Conservation (phyloP, 805 yeast species). For the Torulaspora quercuum region DNA sequence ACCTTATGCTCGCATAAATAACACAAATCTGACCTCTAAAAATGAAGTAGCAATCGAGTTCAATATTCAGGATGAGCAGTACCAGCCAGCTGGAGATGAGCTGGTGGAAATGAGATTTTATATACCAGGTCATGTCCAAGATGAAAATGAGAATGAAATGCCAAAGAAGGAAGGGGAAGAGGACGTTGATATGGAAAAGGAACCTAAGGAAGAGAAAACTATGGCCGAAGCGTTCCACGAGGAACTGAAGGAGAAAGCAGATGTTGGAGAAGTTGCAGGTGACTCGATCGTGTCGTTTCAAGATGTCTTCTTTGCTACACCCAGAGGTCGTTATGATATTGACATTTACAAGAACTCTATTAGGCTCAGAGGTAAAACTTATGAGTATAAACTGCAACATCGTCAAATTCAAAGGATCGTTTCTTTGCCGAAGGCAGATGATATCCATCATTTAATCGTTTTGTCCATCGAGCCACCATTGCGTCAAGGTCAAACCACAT, state of each 20-base stretch:
- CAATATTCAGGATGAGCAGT: conserved; percentile 52
- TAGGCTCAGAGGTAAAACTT: conserved; percentile 93
- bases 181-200: conserved; percentile 22
- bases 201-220: conserved; percentile 40
- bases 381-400: conserved; percentile 92
- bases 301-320: conserved; percentile 88
- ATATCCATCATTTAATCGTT: conserved; percentile 79
- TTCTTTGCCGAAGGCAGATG: conserved; percentile 92
- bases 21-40: conserved; percentile 86
- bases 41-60: conserved; percentile 92
- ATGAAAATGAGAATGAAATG: conserved; percentile 45
- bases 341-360: conserved; percentile 86
- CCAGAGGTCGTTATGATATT: conserved; percentile 97
- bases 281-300: conserved; percentile 91
- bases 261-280: conserved; percentile 90
- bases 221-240: conserved; percentile 88
- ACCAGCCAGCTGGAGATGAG: conserved; percentile 84
- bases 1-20: conserved; percentile 75
- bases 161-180: conserved; percentile 33
- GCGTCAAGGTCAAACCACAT: conserved; percentile 96
- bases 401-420: conserved; percentile 86
- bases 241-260: conserved; percentile 86
- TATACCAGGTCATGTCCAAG: conserved; percentile 76
- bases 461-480: conserved; percentile 94
- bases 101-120: conserved; percentile 91